Evolutionary conservation across 1,284 basidiomycete genomes (phyloP), one percentile per base, ranked within the genome.

Genomic region (Prillingera fragicola): DNA sequence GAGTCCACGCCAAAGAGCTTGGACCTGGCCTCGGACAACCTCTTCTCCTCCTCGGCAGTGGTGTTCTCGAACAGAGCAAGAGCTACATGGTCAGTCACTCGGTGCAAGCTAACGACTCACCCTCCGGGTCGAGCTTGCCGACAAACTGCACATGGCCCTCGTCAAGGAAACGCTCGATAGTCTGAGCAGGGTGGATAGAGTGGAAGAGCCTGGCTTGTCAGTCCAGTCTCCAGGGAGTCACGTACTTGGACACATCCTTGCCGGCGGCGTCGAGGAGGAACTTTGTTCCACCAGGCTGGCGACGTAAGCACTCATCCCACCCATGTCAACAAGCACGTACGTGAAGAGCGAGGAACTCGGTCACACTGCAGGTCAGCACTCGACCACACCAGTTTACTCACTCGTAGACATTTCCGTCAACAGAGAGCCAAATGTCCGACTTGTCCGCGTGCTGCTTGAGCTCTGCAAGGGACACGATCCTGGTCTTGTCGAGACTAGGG

Each of bases 331-430:
- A 21, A 6, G 17, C 3, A 48, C 52, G 32, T 25, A 56, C 54
- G 38, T 60, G 58, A 3, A 24, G 19, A 13, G 42, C 33, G 9
- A 58, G 26, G 29, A 63, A 65, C 14, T 54, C 53, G 8, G 59
- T 54, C 2, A 63, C 57, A 24, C 60, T 62, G 41, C 3, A 1
- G 4, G 25, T 56, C 42, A 55, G 54, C 48, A 38, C 4, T 5
- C 3, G 9, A 10, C 27, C 8, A 17, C 5, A 2, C 9, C 7
- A 1, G 22, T 15, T 6, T 4, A 55, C 60, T 50, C 50, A 62
- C 60, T 63, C 58, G 41, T 57, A 66, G 0, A 66, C 64, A 15
- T 48, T 47, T 9, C 61, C 61, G 28, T 65, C 58, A 31, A 66
- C 54, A 10, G 57, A 53, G 8, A 66, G 50, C 64, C 64, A 66